These are phyloP conservation scores for Psophocarpus tetragonolobus DNA, from an alignment of 306 rosid species.

Conservation along the genomic window DNA sequence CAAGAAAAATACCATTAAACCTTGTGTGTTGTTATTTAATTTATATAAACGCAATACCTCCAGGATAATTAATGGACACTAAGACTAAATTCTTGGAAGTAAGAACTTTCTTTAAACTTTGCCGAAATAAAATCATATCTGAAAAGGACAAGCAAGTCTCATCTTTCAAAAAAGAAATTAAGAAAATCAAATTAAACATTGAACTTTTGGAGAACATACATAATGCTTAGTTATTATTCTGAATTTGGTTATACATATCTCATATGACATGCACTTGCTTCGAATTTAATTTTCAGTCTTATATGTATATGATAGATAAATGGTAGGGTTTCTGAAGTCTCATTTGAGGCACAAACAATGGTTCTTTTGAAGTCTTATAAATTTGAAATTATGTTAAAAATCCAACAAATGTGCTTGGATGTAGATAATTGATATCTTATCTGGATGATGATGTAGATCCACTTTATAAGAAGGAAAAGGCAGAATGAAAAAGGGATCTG, in stretches of 20 bases:
- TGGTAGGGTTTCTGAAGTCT: not conserved
- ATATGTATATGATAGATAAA: not conserved
- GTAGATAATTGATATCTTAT: not conserved
- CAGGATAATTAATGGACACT: not conserved
- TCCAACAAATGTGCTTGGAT: too few species aligned
- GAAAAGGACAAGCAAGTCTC: not conserved
- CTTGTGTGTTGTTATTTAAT: not conserved
- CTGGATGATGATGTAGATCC: conserved; percentile 29
- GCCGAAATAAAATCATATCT: not conserved
- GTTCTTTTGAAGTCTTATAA: not conserved
- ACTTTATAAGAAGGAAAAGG: not conserved
- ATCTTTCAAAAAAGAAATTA: not conserved
- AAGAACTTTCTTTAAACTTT: not conserved
- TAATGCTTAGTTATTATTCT: not conserved
- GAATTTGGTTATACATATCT: not conserved
- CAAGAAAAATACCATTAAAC: not conserved
- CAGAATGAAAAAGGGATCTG: conserved; percentile 16
- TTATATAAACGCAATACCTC: not conserved
- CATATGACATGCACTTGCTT: not conserved
- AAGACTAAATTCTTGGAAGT: not conserved
- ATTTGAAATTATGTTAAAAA: not conserved
- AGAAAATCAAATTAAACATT: not conserved
- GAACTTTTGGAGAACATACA: not conserved
- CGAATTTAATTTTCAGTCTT: not conserved
- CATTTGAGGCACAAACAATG: not conserved